Evolutionary conservation across 1,284 basidiomycete species (phyloP).

Genomic region (Puccinia novopanici): DNA sequence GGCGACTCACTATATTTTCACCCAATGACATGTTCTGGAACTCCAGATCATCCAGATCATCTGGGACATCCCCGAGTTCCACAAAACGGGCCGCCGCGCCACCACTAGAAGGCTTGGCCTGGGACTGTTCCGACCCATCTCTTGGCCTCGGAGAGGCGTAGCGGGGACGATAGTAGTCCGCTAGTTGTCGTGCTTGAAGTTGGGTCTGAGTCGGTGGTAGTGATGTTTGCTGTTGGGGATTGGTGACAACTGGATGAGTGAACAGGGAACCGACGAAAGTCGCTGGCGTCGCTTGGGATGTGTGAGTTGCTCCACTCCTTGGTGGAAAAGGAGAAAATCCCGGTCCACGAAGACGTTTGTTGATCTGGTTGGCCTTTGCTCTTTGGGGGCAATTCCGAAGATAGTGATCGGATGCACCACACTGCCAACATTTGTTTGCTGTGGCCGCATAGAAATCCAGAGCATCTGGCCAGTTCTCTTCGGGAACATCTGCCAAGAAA

Average conservation of each 20-base stretch:
- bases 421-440: not conserved
- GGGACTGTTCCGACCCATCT: not conserved
- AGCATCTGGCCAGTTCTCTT: not conserved
- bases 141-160: not conserved
- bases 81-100: not conserved
- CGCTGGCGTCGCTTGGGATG: not conserved
- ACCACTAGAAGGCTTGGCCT: not conserved
- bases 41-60: slow-evolving; percentile 2
- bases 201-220: too few species aligned
- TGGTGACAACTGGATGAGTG: too few species aligned
- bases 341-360: not conserved
- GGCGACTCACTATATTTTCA: not conserved
- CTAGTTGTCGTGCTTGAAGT: not conserved
- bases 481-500: not conserved
- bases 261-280: not conserved
- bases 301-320: not conserved
- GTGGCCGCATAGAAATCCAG: not conserved
- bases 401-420: not conserved
- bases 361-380: not conserved
- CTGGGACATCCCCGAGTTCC: not conserved
- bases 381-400: too few species aligned
- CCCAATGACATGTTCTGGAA: not conserved
- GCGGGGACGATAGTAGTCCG: too few species aligned
- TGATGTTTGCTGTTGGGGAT: too few species aligned
- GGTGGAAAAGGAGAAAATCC: not conserved